These are phyloP conservation scores for Leishmania mexicana DNA, from an alignment of 208 protist genomes.

Conservation along the genomic window DNA sequence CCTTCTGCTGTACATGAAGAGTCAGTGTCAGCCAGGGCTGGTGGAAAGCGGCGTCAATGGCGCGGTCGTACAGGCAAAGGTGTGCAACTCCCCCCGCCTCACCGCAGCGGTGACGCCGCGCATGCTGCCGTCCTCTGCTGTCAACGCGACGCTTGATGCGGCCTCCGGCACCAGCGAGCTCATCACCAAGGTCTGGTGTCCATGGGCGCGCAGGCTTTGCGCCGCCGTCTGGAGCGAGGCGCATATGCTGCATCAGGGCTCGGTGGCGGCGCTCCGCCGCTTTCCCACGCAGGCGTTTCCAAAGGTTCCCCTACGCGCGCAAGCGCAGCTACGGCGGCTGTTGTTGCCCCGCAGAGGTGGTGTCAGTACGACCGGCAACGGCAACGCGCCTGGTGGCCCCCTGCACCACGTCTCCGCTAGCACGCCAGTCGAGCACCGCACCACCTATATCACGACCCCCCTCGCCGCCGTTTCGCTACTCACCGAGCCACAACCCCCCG, in stretches of 20 bases:
- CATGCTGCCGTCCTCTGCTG: background rate
- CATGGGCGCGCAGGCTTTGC: slow-evolving; percentile 21
- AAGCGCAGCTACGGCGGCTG: background rate
- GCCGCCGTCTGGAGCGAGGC: slow-evolving; percentile 6
- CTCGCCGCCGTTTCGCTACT: background rate
- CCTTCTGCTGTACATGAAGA: slow-evolving; percentile 11
- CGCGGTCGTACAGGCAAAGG: background rate
- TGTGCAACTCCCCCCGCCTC: background rate
- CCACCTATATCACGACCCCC: slow-evolving; percentile 17
- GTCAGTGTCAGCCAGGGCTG: slow-evolving; percentile 16
- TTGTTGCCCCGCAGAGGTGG: background rate
- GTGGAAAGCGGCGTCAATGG: background rate
- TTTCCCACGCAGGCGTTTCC: background rate
- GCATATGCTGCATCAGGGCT: background rate
- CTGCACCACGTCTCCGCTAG: background rate
- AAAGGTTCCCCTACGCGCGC: background rate
- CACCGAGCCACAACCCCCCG: background rate
- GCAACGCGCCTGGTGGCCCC: background rate
- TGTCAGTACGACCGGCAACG: background rate
- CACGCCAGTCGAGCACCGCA: slow-evolving; percentile 28
- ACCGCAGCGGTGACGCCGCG: background rate
- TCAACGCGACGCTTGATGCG: slow-evolving; percentile 11
- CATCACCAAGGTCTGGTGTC: slow-evolving; percentile 16
- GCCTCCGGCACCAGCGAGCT: slow-evolving; percentile 10
- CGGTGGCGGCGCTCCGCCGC: background rate